Conservation (phyloP, 768 basidiomycete species). For the Mycena vulgaris region DNA sequence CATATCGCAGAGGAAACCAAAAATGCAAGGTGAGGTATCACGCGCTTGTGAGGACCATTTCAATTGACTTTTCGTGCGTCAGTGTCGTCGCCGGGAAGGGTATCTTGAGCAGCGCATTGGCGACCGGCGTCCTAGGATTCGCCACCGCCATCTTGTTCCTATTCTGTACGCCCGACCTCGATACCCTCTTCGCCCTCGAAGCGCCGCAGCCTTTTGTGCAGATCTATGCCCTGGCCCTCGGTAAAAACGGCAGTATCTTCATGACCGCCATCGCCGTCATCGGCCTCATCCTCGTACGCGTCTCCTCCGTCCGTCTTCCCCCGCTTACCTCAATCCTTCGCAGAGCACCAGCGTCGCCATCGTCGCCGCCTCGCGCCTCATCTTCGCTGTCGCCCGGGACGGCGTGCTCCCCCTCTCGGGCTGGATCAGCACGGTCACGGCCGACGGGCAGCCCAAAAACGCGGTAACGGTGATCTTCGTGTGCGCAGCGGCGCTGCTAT, state of each 20-base stretch:
- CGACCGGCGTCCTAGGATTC: constrained; percentile 87
- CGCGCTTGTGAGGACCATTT: neutral
- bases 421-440: constrained; percentile 87
- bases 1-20: constrained; percentile 93
- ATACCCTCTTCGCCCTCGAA: constrained; percentile 79
- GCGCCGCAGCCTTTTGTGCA: constrained; percentile 95
- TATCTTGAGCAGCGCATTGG: constrained; percentile 82
- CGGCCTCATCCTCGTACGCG: constrained; percentile 83
- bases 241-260: constrained; percentile 83
- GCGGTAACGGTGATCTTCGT: constrained; percentile 91
- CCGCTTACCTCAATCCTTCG: constrained; percentile 1
- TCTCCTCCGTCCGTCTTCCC: neutral
- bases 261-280: constrained; percentile 90
- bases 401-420: constrained; percentile 87
- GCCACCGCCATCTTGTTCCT: constrained; percentile 84
- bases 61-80: neutral
- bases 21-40: constrained; percentile 70
- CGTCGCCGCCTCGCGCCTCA: constrained; percentile 89
- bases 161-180: constrained; percentile 87
- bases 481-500: constrained; percentile 83
- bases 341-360: constrained; percentile 91
- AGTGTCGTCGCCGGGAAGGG: constrained; percentile 88
- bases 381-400: constrained; percentile 94
- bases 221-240: constrained; percentile 87
- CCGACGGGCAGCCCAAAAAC: constrained; percentile 81